These are phyloP conservation scores for Lithocarpus polystachyus DNA, from an alignment of 306 rosid genomes.

Conservation along the genomic window DNA sequence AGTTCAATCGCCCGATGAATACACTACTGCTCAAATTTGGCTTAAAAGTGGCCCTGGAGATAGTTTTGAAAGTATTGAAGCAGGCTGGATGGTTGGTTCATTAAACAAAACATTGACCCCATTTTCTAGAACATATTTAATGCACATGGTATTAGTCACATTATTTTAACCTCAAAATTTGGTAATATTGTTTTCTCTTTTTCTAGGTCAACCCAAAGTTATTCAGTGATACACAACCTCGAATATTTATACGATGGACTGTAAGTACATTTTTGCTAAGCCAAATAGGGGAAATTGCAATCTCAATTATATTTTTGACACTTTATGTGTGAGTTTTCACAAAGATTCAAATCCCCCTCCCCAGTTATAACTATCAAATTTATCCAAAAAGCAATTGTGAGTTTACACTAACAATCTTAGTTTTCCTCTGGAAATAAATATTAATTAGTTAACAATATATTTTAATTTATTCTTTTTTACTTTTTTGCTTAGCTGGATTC, in stretches of 20 bases:
- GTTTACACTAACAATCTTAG: neutral
- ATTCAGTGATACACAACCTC: constrained; percentile 41
- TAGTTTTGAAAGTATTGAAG: constrained; percentile 56
- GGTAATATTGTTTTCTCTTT: neutral
- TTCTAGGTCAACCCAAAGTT: constrained; percentile 58
- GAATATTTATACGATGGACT: constrained; percentile 56
- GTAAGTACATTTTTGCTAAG: constrained; percentile 31
- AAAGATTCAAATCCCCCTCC: too few species aligned
- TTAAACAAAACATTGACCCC: neutral
- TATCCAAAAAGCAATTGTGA: too few species aligned
- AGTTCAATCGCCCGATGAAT: constrained; percentile 41
- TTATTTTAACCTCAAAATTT: neutral
- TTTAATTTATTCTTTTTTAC: neutral
- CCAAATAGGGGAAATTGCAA: neutral
- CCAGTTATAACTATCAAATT: too few species aligned
- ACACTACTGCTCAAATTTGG: constrained; percentile 63
- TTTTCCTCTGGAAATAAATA: neutral
- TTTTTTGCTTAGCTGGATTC: constrained; percentile 40
- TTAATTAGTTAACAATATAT: neutral
- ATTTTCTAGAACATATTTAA: neutral
- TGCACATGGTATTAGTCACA: neutral
- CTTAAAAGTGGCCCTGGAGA: constrained; percentile 32
- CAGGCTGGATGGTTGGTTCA: constrained; percentile 60
- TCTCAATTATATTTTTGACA: too few species aligned
- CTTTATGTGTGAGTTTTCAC: too few species aligned